These are phyloP conservation scores for Chaetomiaceae sp. DNA, from an alignment of 2,329 filamentous ascomycete species.

Conservation along the genomic window DNA sequence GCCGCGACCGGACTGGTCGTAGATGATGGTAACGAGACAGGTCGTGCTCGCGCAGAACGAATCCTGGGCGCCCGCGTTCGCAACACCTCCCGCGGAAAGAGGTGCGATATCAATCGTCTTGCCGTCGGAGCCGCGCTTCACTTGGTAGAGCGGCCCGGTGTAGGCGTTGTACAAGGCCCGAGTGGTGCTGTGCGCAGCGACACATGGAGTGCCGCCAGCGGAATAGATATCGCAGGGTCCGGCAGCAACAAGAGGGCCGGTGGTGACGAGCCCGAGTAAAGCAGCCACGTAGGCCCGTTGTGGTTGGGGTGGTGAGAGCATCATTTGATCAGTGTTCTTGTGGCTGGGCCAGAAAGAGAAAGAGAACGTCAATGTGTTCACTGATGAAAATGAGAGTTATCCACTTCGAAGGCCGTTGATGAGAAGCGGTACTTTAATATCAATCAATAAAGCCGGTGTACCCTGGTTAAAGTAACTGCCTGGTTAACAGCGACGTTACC, in stretches of 20 bases:
- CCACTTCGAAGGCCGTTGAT: background rate
- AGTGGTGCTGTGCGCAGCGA: conserved; percentile 62
- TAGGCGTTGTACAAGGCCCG: conserved; percentile 54
- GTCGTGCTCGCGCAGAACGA: conserved; percentile 56
- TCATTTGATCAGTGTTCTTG: background rate
- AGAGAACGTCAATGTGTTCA: background rate
- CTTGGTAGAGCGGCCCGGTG: conserved; percentile 53
- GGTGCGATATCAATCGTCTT: conserved; percentile 46
- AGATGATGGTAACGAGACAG: conserved; percentile 59
- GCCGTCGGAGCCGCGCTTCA: conserved; percentile 45
- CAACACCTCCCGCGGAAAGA: conserved; percentile 54
- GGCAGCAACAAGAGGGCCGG: conserved; percentile 42
- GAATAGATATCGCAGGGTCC: conserved; percentile 46
- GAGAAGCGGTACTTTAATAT: background rate
- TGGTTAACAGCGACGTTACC: too few species aligned
- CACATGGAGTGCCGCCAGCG: conserved; percentile 48
- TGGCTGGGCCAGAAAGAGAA: background rate
- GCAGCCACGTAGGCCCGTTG: background rate
- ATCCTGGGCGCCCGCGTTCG: conserved; percentile 57
- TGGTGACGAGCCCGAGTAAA: conserved; percentile 30
- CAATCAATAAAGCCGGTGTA: too few species aligned
- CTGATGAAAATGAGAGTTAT: background rate
- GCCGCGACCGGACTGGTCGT: conserved; percentile 58
- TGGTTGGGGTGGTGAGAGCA: background rate
- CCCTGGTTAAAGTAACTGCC: too few species aligned